These are phyloP conservation scores for Mycosphaerelloides madeirae DNA, from an alignment of 2,329 filamentous ascomycete genomes.

Conservation along the genomic window DNA sequence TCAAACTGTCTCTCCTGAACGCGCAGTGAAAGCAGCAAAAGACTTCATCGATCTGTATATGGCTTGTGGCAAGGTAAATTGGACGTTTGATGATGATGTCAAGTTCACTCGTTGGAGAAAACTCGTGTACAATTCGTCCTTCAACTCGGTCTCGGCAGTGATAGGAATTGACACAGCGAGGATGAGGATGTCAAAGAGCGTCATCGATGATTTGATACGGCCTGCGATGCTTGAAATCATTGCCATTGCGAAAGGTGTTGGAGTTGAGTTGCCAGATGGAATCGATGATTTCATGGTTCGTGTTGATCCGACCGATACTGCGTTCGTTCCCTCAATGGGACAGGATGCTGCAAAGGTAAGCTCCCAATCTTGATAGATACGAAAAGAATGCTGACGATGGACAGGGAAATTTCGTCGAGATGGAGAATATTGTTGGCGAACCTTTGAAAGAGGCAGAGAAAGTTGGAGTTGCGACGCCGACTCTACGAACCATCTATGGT, in stretches of 20 bases:
- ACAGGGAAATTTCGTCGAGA: slow-evolving; percentile 52
- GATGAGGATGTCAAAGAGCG: slow-evolving; percentile 44
- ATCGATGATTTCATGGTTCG: slow-evolving; percentile 45
- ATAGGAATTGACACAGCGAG: slow-evolving; percentile 49
- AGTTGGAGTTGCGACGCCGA: slow-evolving; percentile 48
- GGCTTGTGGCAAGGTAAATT: slow-evolving; percentile 42
- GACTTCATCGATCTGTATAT: slow-evolving; percentile 48
- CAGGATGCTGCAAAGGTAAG: slow-evolving; percentile 26
- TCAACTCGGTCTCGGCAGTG: slow-evolving; percentile 52
- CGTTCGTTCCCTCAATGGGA: slow-evolving; percentile 52
- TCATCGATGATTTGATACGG: slow-evolving; percentile 45
- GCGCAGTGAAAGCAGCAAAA: slow-evolving; percentile 30
- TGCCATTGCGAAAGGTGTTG: slow-evolving; percentile 42
- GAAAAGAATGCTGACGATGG: slow-evolving; percentile 10
- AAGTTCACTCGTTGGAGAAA: slow-evolving; percentile 47
- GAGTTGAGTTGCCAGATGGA: slow-evolving; percentile 41
- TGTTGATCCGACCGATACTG: slow-evolving; percentile 47
- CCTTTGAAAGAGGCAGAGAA: slow-evolving; percentile 49
- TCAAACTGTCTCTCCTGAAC: slow-evolving; percentile 16
- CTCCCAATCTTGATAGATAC: too few relatives aligned
- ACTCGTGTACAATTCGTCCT: slow-evolving; percentile 48
- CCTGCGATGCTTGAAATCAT: slow-evolving; percentile 54
- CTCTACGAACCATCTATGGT: slow-evolving; percentile 46
- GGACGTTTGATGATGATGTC: slow-evolving; percentile 41
- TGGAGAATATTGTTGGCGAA: slow-evolving; percentile 54